A percentile compares a stretch with the other conserved stretches of the same genome.
phyloP scores from a whole-genome alignment of 768 basidiomycete species.

The Trametes cingulata region DNA sequence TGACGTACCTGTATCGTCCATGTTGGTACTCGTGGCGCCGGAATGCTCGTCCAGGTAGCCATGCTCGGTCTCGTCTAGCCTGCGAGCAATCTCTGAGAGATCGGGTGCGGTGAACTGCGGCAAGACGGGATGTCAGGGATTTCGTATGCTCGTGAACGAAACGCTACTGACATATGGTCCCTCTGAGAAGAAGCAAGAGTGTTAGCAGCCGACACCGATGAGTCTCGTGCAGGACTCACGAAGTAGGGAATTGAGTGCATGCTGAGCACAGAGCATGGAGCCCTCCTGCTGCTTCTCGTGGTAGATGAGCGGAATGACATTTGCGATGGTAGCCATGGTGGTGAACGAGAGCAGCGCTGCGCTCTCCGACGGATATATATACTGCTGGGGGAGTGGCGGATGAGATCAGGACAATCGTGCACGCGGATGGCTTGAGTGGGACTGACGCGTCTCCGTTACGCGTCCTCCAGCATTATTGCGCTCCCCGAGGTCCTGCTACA shows the following conservation, averaged over 20 bases:
- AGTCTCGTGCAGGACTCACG: slow-evolving; percentile 49
- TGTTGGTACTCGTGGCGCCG: slow-evolving; percentile 62
- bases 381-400: background rate
- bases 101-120: slow-evolving; percentile 76
- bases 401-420: slow-evolving; percentile 13
- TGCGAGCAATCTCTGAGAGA: slow-evolving; percentile 71
- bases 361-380: background rate
- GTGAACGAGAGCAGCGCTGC: background rate
- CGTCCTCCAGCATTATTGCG: slow-evolving; percentile 12
- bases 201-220: background rate
- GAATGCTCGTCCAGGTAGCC: slow-evolving; percentile 52
- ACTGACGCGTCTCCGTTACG: slow-evolving; percentile 32
- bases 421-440: background rate
- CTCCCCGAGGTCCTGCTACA: slow-evolving; percentile 23
- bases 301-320: slow-evolving; percentile 60
- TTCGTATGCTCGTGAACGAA: slow-evolving; percentile 12
- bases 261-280: slow-evolving; percentile 86
- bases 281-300: slow-evolving; percentile 78
- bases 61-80: slow-evolving; percentile 66
- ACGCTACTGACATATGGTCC: slow-evolving; percentile 48
- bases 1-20: slow-evolving; percentile 83
- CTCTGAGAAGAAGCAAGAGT: slow-evolving; percentile 34
- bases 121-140: slow-evolving; percentile 7
- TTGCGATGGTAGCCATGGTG: slow-evolving; percentile 60
- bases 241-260: slow-evolving; percentile 78